Percentiles rank a stretch among this genome's conserved stretches.
Conservation (phyloP, 371 early-diverging fungal genomes). For the Batrachochytrium dendrobatidis region DNA sequence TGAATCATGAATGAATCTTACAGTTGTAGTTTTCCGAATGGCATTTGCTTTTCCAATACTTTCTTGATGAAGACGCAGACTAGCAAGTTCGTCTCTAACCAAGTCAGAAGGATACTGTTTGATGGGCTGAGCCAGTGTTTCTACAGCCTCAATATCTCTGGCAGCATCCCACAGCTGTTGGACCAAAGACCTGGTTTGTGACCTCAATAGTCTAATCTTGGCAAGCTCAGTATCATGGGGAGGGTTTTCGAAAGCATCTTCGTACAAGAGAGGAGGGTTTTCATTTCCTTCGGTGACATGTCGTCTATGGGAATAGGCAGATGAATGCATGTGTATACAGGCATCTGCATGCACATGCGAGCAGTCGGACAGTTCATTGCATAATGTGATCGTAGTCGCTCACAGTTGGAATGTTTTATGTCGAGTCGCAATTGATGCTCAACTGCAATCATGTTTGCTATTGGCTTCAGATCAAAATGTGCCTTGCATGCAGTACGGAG, state of each 20-base stretch:
- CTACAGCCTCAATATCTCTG: neutral
- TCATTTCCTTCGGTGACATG: too few species aligned
- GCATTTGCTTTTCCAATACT: neutral
- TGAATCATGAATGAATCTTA: too few species aligned
- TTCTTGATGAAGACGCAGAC: neutral
- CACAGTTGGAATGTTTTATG: too few species aligned
- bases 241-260: neutral
- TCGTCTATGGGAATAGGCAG: too few species aligned
- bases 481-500: too few species aligned
- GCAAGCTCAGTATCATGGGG: neutral
- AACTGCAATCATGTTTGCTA: too few species aligned
- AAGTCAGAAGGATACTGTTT: slow-evolving; percentile 2
- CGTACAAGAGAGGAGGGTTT: neutral
- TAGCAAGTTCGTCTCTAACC: neutral
- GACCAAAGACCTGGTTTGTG: neutral
- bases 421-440: too few species aligned
- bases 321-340: too few species aligned
- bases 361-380: too few species aligned
- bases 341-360: too few species aligned
- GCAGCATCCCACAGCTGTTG: slow-evolving; percentile 6
- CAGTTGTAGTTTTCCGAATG: neutral
- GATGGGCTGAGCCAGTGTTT: neutral
- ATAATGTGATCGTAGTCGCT: too few species aligned
- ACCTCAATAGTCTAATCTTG: neutral
- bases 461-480: too few species aligned